A percentile compares a stretch with the other conserved stretches of the same genome.
Conservation (phyloP, 441 rosid species). For the Rhodomyrtus psidioides region DNA sequence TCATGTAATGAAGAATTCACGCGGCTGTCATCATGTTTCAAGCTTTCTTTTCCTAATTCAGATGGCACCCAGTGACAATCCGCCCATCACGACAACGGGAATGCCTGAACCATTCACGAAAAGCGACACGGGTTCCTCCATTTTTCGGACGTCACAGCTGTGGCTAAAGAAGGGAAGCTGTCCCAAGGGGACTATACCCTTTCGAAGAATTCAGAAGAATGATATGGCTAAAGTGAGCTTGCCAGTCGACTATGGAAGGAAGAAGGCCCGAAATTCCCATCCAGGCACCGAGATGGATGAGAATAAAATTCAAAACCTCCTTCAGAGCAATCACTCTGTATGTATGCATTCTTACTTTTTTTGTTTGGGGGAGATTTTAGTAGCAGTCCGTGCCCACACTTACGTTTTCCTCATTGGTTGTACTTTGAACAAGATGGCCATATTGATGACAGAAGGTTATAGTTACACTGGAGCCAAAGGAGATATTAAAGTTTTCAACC, state of each 20-base stretch:
- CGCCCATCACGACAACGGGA: not conserved
- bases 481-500: slow-evolving; percentile 62
- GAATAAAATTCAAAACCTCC: not conserved
- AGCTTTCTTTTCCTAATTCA: not conserved
- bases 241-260: not conserved
- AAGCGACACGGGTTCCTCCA: not conserved
- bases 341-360: not conserved
- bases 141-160: not conserved
- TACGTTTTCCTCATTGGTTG: not conserved
- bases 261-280: not conserved
- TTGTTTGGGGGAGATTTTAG: not conserved
- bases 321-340: slow-evolving; percentile 1
- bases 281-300: not conserved
- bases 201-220: not conserved
- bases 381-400: not conserved
- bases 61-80: slow-evolving; percentile 12
- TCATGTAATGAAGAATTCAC: not conserved
- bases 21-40: not conserved
- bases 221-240: not conserved
- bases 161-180: slow-evolving; percentile 16
- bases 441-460: slow-evolving; percentile 38
- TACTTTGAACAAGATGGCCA: slow-evolving; percentile 33
- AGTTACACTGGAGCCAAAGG: slow-evolving; percentile 49
- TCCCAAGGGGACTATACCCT: slow-evolving; percentile 13
- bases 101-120: not conserved